Conservation (phyloP, 441 rosid species). For the Cnidoscolus chayamansa region DNA sequence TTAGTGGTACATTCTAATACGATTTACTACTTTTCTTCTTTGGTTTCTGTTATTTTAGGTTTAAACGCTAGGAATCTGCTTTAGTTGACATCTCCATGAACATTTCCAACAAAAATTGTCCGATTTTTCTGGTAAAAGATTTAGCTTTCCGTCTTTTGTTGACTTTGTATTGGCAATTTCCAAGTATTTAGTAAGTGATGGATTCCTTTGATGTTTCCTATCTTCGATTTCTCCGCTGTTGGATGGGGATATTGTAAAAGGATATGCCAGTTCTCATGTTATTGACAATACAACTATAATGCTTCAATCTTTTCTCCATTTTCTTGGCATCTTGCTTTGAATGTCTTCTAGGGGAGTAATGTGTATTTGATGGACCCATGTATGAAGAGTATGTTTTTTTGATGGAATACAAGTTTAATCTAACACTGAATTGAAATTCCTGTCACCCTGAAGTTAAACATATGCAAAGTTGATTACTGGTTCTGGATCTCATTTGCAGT, state of each 20-base stretch:
- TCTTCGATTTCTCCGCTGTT: not conserved
- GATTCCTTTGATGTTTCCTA: too few relatives aligned
- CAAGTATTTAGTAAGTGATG: not conserved
- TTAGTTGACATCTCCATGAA: not conserved
- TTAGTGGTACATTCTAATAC: conserved; percentile 51
- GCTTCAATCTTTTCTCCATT: too few relatives aligned
- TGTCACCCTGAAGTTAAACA: too few relatives aligned
- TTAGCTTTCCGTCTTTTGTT: not conserved
- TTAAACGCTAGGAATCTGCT: not conserved
- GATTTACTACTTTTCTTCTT: not conserved
- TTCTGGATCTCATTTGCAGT: conserved; percentile 40
- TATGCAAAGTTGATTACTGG: not conserved
- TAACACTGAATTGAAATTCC: not conserved
- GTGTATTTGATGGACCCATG: not conserved
- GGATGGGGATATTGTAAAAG: not conserved
- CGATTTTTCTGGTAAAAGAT: not conserved
- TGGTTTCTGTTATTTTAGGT: not conserved
- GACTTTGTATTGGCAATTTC: not conserved
- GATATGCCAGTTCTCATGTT: too few relatives aligned
- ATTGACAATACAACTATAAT: too few relatives aligned
- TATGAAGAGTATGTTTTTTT: not conserved
- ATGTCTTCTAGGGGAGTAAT: not conserved
- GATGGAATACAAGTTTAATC: too few relatives aligned
- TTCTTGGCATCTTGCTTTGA: not conserved
- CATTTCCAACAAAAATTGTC: not conserved